These are phyloP conservation scores for Coniochaeta hoffmannii DNA, from an alignment of 2,329 filamentous ascomycete genomes.

Conservation along the genomic window DNA sequence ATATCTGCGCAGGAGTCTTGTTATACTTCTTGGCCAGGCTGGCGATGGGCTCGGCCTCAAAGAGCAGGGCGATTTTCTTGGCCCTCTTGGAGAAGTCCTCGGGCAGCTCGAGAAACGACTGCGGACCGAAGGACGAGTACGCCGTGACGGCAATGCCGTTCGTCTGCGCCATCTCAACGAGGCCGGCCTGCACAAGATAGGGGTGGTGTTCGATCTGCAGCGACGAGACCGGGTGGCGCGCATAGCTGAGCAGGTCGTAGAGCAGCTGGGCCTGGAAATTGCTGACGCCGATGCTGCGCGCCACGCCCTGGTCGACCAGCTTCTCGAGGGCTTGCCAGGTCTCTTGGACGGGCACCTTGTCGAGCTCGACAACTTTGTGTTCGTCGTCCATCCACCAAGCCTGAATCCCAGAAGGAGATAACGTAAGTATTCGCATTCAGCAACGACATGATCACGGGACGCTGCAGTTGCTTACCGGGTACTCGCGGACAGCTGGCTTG, in stretches of 20 bases:
- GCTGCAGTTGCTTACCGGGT: too few relatives aligned
- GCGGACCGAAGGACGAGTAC: conserved; percentile 59
- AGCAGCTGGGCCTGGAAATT: conserved; percentile 53
- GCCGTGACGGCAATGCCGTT: conserved; percentile 53
- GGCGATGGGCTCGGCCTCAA: conserved; percentile 33
- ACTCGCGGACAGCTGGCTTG: conserved; percentile 23
- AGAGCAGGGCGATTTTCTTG: conserved; percentile 18
- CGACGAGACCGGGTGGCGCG: conserved; percentile 41
- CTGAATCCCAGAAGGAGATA: too few relatives aligned
- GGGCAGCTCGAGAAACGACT: conserved; percentile 29
- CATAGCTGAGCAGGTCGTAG: conserved; percentile 55
- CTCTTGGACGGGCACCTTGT: conserved; percentile 43
- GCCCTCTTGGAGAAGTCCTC: conserved; percentile 14
- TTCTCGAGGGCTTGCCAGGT: conserved; percentile 53
- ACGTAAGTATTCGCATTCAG: too few relatives aligned
- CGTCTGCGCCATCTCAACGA: conserved; percentile 49
- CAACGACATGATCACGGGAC: too few relatives aligned
- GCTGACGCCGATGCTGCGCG: conserved; percentile 50
- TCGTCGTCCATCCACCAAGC: conserved; percentile 33
- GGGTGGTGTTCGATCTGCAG: conserved; percentile 66
- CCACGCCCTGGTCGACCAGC: conserved; percentile 45
- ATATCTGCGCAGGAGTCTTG: conserved; percentile 57
- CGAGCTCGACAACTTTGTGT: conserved; percentile 30
- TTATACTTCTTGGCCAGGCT: conserved; percentile 43
- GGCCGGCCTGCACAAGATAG: conserved; percentile 52